phyloP scores from a whole-genome alignment of 2,329 filamentous ascomycete species.

The Fusarium agapanthi region DNA sequence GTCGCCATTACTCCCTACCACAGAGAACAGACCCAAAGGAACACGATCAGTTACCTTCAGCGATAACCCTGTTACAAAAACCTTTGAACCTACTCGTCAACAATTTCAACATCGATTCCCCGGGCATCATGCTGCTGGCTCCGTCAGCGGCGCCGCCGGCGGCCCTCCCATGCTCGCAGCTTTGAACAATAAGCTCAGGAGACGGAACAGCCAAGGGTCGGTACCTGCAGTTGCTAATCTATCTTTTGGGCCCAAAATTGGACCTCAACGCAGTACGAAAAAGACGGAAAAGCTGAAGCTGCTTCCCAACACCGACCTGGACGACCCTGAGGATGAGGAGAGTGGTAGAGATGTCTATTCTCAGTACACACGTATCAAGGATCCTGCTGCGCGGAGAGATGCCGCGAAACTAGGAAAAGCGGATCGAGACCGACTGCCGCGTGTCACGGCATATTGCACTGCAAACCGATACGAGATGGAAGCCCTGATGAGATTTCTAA shows the following conservation, averaged over 20 bases:
- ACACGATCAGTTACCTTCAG: slow-evolving; percentile 80
- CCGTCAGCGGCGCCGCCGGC: slow-evolving; percentile 47
- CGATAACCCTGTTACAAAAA: slow-evolving; percentile 70
- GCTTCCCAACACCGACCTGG: slow-evolving; percentile 88
- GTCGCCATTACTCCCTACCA: slow-evolving; percentile 48
- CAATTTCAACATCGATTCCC: slow-evolving; percentile 42
- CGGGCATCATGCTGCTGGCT: slow-evolving; percentile 41
- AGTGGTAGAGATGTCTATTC: slow-evolving; percentile 96
- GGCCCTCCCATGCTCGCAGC: slow-evolving; percentile 73
- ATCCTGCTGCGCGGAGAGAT: slow-evolving; percentile 90
- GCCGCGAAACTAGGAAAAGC: slow-evolving; percentile 93
- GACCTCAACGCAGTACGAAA: slow-evolving; percentile 93
- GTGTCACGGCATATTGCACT: slow-evolving; percentile 97
- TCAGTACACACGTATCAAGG: slow-evolving; percentile 97
- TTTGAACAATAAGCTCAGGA: slow-evolving; percentile 85
- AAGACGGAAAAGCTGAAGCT: slow-evolving; percentile 97
- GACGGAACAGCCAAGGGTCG: slow-evolving; percentile 82
- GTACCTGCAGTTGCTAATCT: slow-evolving; percentile 49
- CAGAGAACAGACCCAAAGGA: slow-evolving; percentile 53
- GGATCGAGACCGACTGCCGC: slow-evolving; percentile 83
- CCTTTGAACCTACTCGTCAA: slow-evolving; percentile 60
- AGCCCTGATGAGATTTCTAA: slow-evolving; percentile 87
- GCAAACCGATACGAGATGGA: slow-evolving; percentile 93
- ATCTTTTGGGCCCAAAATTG: slow-evolving; percentile 73
- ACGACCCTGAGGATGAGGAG: slow-evolving; percentile 84